Evolutionary conservation across 306 rosid species (phyloP).

Genomic region (Carpinus fangiana): DNA sequence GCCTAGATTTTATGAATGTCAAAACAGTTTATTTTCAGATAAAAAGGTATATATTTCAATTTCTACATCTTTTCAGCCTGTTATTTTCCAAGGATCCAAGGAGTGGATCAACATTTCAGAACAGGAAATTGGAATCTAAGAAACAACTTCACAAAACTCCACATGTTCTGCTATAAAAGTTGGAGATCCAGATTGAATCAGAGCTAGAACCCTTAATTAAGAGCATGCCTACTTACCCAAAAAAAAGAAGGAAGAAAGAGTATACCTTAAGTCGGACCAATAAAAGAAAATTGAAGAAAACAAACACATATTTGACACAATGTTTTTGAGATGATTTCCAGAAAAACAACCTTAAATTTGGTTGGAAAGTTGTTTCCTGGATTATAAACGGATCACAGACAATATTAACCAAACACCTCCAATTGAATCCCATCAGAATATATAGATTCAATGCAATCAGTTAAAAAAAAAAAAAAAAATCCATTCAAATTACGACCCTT

Average conservation of each 20-base stretch:
- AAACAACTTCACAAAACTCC: not conserved
- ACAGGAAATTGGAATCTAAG: not conserved
- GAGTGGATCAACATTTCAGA: too few species aligned
- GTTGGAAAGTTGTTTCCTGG: not conserved
- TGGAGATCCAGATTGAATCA: not conserved
- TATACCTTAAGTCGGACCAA: not conserved
- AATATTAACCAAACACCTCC: not conserved
- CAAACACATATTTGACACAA: not conserved
- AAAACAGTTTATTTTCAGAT: not conserved
- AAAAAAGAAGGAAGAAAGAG: not conserved
- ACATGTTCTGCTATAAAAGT: not conserved
- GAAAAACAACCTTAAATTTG: not conserved
- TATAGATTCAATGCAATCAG: too few species aligned
- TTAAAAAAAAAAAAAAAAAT: too few species aligned
- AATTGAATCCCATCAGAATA: not conserved
- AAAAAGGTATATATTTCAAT: not conserved
- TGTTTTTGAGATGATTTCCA: not conserved
- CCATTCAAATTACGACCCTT: not conserved
- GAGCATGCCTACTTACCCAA: not conserved
- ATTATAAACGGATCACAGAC: not conserved
- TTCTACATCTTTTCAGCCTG: slow-evolving; percentile 1
- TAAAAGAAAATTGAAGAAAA: not conserved
- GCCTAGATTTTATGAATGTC: not conserved
- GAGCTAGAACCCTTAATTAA: not conserved
- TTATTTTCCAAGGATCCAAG: too few species aligned